phyloP scores from a whole-genome alignment of 148 eudicot species.

The Dianthus caryophyllus region DNA sequence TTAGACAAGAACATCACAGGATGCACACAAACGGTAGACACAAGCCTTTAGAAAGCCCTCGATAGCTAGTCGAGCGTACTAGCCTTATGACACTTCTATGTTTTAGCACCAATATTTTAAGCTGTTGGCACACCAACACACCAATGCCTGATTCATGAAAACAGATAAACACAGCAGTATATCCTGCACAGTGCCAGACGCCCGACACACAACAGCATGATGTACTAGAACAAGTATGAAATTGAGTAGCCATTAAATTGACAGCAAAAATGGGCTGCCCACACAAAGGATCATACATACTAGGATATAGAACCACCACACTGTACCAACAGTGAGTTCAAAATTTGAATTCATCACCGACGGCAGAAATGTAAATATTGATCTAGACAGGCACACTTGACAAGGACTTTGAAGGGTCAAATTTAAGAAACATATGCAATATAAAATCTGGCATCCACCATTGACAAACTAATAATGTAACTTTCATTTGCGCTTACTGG shows the following conservation, averaged over 20 bases:
- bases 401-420: slow-evolving; percentile 18
- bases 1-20: too few species aligned
- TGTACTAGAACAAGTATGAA: background rate
- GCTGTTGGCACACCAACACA: too few species aligned
- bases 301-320: slow-evolving; percentile 21
- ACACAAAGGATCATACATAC: slow-evolving; percentile 26
- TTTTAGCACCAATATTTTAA: too few species aligned
- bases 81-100: too few species aligned
- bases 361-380: slow-evolving; percentile 30
- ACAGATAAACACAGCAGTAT: background rate
- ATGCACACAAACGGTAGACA: too few species aligned
- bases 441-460: slow-evolving; percentile 25
- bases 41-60: too few species aligned
- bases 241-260: background rate
- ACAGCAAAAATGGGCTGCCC: slow-evolving; percentile 9
- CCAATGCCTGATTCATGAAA: background rate
- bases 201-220: background rate
- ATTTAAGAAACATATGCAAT: slow-evolving; percentile 32
- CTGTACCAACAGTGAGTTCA: slow-evolving; percentile 11
- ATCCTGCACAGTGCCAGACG: background rate
- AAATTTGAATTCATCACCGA: background rate
- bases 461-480: slow-evolving; percentile 40
- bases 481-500: slow-evolving; percentile 24
- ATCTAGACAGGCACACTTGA: slow-evolving; percentile 23
- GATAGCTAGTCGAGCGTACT: too few species aligned